A percentile compares a stretch with the other conserved stretches of the same genome.
phyloP scores from a whole-genome alignment of 768 basidiomycete genomes.

The Roridomyces roridus region DNA sequence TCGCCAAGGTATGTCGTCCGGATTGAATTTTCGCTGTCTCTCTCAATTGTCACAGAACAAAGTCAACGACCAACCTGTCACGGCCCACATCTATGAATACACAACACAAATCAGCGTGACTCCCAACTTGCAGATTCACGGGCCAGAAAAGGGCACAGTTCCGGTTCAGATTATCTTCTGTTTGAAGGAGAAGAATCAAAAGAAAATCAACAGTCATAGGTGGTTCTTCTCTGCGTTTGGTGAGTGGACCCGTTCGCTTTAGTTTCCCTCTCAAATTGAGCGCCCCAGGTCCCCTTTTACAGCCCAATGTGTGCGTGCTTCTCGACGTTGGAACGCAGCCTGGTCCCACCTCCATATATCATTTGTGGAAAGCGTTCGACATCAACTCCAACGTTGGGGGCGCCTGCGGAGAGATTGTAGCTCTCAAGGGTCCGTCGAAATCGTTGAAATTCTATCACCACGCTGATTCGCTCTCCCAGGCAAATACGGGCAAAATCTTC shows the following conservation, averaged over 20 bases:
- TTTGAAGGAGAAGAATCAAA: constrained; percentile 92
- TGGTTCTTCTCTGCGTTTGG: neutral
- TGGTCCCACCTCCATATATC: constrained; percentile 86
- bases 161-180: constrained; percentile 95
- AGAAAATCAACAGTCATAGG: constrained; percentile 95
- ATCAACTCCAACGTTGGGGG: constrained; percentile 92
- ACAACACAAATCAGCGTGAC: constrained; percentile 90
- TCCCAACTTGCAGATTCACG: constrained; percentile 80
- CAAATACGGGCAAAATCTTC: constrained; percentile 74
- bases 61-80: constrained; percentile 83
- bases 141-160: constrained; percentile 91
- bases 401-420: constrained; percentile 96
- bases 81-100: constrained; percentile 92
- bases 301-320: constrained; percentile 92
- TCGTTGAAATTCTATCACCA: constrained; percentile 49
- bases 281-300: constrained; percentile 83
- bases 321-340: constrained; percentile 96
- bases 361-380: constrained; percentile 95
- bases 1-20: constrained; percentile 70
- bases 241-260: neutral
- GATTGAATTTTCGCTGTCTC: neutral
- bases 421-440: constrained; percentile 80
- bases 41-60: constrained; percentile 52
- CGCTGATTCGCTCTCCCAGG: neutral
- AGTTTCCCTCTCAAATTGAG: constrained; percentile 57